These are phyloP conservation scores for Leishmania mexicana DNA, from an alignment of 208 protist species.

Conservation along the genomic window DNA sequence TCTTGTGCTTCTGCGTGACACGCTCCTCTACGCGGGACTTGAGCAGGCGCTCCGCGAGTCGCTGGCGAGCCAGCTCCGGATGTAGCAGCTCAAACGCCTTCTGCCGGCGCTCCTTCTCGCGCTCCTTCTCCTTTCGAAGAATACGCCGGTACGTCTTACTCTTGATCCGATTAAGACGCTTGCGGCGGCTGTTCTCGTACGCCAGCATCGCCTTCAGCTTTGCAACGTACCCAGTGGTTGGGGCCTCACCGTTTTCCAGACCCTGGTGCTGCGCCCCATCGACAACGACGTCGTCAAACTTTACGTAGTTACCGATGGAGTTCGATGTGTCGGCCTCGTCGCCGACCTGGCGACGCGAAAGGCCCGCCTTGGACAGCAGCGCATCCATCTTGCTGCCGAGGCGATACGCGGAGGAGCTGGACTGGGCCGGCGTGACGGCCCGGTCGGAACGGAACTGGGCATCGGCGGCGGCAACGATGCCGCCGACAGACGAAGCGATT, in stretches of 20 bases:
- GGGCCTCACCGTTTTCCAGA: constrained; percentile 25
- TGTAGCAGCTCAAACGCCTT: constrained; percentile 89
- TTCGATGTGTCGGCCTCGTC: constrained; percentile 29
- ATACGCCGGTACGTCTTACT: constrained; percentile 94
- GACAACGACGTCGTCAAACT: constrained; percentile 32
- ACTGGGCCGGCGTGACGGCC: constrained; percentile 9
- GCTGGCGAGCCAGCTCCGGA: constrained; percentile 80
- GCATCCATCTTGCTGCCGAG: constrained; percentile 59
- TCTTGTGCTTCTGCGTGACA: constrained; percentile 92
- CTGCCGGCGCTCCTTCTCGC: constrained; percentile 77
- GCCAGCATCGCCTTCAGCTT: constrained; percentile 92
- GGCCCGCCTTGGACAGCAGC: constrained; percentile 60
- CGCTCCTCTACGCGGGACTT: constrained; percentile 89
- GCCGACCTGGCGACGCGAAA: constrained; percentile 38
- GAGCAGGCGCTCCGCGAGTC: constrained; percentile 72
- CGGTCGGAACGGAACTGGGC: constrained; percentile 30
- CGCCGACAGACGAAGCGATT: constrained; percentile 68
- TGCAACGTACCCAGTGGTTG: constrained; percentile 69
- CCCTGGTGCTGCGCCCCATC: constrained; percentile 13
- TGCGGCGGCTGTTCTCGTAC: constrained; percentile 83
- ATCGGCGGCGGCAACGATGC: constrained; percentile 62
- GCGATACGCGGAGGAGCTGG: constrained; percentile 45
- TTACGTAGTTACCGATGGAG: constrained; percentile 43
- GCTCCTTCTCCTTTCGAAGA: constrained; percentile 91
- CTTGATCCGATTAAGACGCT: constrained; percentile 93